phyloP scores from a whole-genome alignment of 2,329 filamentous ascomycete species.

The Metarhizium sp. region DNA sequence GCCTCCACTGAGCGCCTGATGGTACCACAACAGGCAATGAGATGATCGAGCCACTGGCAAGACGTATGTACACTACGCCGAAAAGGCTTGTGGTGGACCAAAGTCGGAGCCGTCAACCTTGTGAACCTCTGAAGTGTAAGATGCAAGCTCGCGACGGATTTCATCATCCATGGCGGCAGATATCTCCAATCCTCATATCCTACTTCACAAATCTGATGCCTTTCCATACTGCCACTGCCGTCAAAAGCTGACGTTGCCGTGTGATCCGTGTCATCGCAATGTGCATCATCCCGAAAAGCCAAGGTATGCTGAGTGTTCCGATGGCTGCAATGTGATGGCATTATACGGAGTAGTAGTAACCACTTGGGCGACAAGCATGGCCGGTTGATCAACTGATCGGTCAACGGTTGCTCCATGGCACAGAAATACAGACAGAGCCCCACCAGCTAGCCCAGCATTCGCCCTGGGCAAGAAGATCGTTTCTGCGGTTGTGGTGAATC shows the following conservation, averaged over 20 bases:
- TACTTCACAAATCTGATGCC: not conserved
- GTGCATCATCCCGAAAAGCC: not conserved
- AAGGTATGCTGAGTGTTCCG: not conserved
- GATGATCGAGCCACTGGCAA: not conserved
- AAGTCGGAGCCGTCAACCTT: too few species aligned
- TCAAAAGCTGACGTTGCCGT: not conserved
- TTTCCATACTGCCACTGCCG: not conserved
- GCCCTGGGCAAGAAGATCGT: not conserved
- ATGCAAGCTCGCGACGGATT: not conserved
- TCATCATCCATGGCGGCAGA: not conserved
- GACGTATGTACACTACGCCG: not conserved
- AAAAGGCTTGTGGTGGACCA: not conserved
- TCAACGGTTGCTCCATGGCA: not conserved
- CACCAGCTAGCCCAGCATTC: not conserved
- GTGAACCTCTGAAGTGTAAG: too few species aligned
- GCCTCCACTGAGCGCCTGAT: not conserved
- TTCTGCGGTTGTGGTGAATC: not conserved
- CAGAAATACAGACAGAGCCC: not conserved
- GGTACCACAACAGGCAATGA: not conserved
- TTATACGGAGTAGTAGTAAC: too few species aligned
- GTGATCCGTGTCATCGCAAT: not conserved
- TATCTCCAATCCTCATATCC: not conserved
- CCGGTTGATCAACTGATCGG: not conserved
- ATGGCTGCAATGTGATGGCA: not conserved
- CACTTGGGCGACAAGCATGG: not conserved